phyloP scores from a whole-genome alignment of 1,284 basidiomycete genomes.

The Inonotus obliquus region DNA sequence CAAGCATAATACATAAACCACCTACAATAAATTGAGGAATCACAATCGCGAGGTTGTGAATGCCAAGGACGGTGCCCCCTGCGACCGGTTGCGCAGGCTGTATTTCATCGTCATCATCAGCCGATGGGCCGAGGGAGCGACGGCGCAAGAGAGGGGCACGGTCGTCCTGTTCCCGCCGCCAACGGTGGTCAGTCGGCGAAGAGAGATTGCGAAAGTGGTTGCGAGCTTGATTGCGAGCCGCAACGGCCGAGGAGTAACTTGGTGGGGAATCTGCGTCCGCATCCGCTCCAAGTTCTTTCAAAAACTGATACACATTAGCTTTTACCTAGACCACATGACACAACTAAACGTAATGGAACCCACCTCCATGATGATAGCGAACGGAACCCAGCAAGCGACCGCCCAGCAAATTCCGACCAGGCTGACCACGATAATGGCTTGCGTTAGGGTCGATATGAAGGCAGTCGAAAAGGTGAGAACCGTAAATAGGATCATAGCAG shows the following conservation, averaged over 20 bases:
- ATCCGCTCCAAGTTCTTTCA: conserved; percentile 69
- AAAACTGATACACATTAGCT: conserved; percentile 44
- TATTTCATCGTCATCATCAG: conserved; percentile 41
- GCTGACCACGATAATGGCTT: conserved; percentile 79
- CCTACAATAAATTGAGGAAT: conserved; percentile 88
- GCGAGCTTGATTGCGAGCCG: conserved; percentile 26
- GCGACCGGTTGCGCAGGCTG: conserved; percentile 55
- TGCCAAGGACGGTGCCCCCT: conserved; percentile 92
- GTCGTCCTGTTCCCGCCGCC: conserved; percentile 34
- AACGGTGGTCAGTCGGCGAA: conserved; percentile 33
- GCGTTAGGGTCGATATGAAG: conserved; percentile 72
- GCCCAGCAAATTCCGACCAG: conserved; percentile 92
- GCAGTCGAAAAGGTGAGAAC: conserved; percentile 79
- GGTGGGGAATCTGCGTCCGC: conserved; percentile 19
- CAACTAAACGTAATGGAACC: conserved; percentile 21
- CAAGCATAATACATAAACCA: conserved; percentile 19
- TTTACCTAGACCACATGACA: conserved; percentile 14
- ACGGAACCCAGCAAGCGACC: conserved; percentile 90
- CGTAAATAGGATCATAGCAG: conserved; percentile 75
- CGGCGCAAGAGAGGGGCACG: conserved; percentile 64
- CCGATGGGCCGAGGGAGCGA: conserved; percentile 54
- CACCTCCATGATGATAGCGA: conserved; percentile 92
- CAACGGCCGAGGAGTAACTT: conserved; percentile 1
- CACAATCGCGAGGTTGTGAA: conserved; percentile 93
- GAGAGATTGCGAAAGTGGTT: conserved; percentile 41